Conservation (phyloP, 164 flowering plant genomes). For the Cinnamomum micranthum region DNA sequence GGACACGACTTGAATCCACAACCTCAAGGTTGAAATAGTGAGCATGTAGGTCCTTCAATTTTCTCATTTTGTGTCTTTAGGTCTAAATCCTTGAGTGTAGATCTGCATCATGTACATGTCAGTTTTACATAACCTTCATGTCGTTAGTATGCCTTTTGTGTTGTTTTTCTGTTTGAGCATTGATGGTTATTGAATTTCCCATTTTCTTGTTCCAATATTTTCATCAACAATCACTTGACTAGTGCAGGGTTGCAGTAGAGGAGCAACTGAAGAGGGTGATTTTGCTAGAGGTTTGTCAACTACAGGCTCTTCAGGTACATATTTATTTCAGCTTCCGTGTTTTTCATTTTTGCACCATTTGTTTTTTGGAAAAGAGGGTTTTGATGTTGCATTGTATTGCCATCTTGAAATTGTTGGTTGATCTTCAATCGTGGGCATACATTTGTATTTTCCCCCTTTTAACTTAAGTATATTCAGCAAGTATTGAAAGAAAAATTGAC, state of each 20-base stretch:
- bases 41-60: too few species aligned
- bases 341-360: too few species aligned
- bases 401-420: not conserved
- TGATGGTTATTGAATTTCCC: not conserved
- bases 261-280: slow-evolving; percentile 51
- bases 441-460: not conserved
- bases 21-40: too few species aligned
- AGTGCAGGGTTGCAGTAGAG: slow-evolving; percentile 73
- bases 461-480: too few species aligned
- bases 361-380: too few species aligned
- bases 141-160: too few species aligned
- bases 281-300: slow-evolving; percentile 29
- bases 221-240: not conserved
- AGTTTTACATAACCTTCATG: too few species aligned
- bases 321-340: not conserved
- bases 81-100: not conserved
- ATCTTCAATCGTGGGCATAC: not conserved
- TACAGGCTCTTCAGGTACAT: slow-evolving; percentile 6
- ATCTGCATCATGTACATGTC: too few species aligned
- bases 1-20: too few species aligned
- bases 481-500: not conserved
- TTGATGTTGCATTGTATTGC: not conserved
- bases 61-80: not conserved
- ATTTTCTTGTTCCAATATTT: not conserved
- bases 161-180: not conserved